Conservation (phyloP, 2,329 filamentous ascomycete species). For the Plenodomus biglobosus region DNA sequence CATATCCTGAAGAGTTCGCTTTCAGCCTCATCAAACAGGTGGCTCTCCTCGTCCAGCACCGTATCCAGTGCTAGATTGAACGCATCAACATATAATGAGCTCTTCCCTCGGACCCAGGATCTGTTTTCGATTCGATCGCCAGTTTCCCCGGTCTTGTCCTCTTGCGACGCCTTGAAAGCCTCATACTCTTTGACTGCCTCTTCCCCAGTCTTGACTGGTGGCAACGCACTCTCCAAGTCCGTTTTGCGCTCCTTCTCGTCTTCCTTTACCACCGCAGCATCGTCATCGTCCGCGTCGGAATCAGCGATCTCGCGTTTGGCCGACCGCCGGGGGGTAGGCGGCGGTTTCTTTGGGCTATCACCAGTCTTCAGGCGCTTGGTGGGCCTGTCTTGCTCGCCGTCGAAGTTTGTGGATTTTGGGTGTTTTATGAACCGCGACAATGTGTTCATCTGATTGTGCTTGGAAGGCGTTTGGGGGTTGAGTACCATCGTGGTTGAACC, state of each 20-base stretch:
- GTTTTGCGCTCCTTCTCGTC: constrained; percentile 52
- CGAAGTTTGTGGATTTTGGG: constrained; percentile 49
- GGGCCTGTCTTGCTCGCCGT: constrained; percentile 44
- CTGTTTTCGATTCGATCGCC: constrained; percentile 58
- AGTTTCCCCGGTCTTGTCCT: constrained; percentile 41
- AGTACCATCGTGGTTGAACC: constrained; percentile 36
- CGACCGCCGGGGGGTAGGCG: constrained; percentile 24
- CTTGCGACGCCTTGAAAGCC: constrained; percentile 61
- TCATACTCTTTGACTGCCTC: constrained; percentile 81
- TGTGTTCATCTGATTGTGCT: constrained; percentile 51
- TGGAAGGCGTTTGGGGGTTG: constrained; percentile 46
- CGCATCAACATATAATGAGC: constrained; percentile 94
- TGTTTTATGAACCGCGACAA: constrained; percentile 47
- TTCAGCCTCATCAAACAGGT: constrained; percentile 83
- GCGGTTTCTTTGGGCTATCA: constrained; percentile 24
- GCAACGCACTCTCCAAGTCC: constrained; percentile 71
- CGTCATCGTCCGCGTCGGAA: constrained; percentile 45
- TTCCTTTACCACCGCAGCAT: constrained; percentile 34
- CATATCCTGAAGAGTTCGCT: constrained; percentile 75
- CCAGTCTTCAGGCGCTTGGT: constrained; percentile 48
- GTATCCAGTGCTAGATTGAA: constrained; percentile 92
- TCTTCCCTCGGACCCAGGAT: constrained; percentile 73
- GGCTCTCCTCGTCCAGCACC: constrained; percentile 83
- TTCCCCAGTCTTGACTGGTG: constrained; percentile 63
- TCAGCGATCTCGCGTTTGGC: constrained; percentile 42